phyloP scores from a whole-genome alignment of 2,329 filamentous ascomycete genomes.

The Colletotrichum limetticola region DNA sequence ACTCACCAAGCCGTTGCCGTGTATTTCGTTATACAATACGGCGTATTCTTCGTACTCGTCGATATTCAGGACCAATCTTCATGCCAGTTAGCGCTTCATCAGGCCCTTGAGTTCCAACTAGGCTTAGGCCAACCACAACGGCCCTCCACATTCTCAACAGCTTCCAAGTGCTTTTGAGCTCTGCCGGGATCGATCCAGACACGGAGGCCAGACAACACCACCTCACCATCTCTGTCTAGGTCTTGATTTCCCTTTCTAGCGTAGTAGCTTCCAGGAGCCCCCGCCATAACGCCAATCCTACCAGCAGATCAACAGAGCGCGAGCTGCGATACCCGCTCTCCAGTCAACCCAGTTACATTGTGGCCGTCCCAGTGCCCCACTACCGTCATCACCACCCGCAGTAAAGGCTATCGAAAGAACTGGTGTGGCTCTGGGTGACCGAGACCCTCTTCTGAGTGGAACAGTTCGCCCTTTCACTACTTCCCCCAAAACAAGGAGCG shows the following conservation, averaged over 20 bases:
- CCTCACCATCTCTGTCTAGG: conserved; percentile 13
- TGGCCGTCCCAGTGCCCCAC: conserved; percentile 22
- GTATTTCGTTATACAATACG: background rate
- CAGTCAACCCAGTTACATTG: conserved; percentile 4
- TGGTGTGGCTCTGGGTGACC: conserved; percentile 28
- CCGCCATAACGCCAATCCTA: conserved; percentile 19
- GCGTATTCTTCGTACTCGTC: background rate
- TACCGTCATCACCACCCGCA: conserved; percentile 18
- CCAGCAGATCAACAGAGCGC: conserved; percentile 20
- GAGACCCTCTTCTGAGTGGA: conserved; percentile 13
- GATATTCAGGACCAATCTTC: background rate
- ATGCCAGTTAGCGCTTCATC: conserved; percentile 9
- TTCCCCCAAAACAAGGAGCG: conserved; percentile 8
- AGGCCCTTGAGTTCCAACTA: conserved; percentile 16
- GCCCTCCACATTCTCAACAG: background rate
- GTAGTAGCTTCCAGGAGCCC: conserved; percentile 26
- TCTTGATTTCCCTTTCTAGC: conserved; percentile 24
- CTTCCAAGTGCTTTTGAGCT: conserved; percentile 17
- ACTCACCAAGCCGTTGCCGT: background rate
- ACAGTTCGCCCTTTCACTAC: background rate
- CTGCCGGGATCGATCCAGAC: conserved; percentile 26
- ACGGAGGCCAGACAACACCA: conserved; percentile 19
- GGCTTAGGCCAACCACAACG: conserved; percentile 21
- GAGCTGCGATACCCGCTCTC: conserved; percentile 25
- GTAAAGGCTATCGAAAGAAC: background rate